These are phyloP conservation scores for Cucumis sativus DNA, from an alignment of 306 rosid genomes.

Conservation along the genomic window DNA sequence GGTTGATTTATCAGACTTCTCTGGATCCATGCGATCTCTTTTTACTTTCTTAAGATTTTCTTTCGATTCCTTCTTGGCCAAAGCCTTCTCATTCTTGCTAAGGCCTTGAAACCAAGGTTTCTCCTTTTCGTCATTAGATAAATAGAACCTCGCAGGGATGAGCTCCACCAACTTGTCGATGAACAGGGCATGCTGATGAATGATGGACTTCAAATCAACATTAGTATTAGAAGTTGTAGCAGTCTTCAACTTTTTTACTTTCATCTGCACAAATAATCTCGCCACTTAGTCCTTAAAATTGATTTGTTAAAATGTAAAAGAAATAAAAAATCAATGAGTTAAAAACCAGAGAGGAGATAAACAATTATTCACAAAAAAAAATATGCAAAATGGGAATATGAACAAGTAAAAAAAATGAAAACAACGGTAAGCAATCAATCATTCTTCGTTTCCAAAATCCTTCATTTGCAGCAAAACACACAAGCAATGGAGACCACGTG, in stretches of 20 bases:
- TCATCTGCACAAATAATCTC: neutral
- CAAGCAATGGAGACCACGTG: neutral
- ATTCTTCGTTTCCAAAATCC: neutral
- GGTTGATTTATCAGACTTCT: slow-evolving; percentile 44
- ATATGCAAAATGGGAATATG: neutral
- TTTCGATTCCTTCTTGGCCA: slow-evolving; percentile 50
- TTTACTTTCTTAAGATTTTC: slow-evolving; percentile 59
- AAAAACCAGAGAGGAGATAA: neutral
- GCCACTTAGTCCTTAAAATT: neutral
- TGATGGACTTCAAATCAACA: neutral
- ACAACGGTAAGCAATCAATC: neutral
- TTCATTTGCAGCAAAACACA: neutral
- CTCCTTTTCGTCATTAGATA: slow-evolving; percentile 43
- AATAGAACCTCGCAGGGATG: slow-evolving; percentile 70
- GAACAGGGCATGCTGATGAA: slow-evolving; percentile 35
- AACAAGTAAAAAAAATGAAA: neutral
- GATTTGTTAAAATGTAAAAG: too few species aligned
- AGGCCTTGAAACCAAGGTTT: slow-evolving; percentile 84
- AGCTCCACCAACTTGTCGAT: slow-evolving; percentile 68
- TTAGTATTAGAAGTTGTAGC: neutral
- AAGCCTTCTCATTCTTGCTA: slow-evolving; percentile 40
- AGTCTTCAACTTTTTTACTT: neutral
- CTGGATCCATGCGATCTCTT: slow-evolving; percentile 53
- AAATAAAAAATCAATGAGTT: neutral
- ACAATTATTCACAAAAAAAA: neutral